Evolutionary conservation across 1,284 basidiomycete genomes (phyloP), one percentile per base, ranked within the genome.

Genomic region (Fistulina hepatica): DNA sequence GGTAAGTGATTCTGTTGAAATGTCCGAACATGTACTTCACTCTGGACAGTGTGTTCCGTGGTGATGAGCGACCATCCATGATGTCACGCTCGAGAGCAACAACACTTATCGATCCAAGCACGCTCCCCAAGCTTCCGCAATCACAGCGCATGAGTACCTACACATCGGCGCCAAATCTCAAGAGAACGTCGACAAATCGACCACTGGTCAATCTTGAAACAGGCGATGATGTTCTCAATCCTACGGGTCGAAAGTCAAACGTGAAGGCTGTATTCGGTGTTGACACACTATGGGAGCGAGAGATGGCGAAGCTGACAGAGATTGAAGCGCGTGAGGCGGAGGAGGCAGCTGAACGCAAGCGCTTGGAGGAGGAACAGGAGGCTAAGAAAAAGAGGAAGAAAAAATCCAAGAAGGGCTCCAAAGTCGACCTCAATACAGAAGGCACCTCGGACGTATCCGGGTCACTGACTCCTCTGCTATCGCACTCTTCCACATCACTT

Each of bases 31-130:
- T n/a, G n/a, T n/a, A 11, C 21, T 28, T 30, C 34, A 20, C 23
- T 32, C 34, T 45, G 25, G 34, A 33, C 15, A 83, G 80, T 33
- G 73, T 78, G 15, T 83, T 83, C 52, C 69, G 57, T 42, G 83
- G 83, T 17, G 83, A 88, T 50, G 67, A 81, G 47, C 68, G 84
- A 36, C 82, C 84, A 11, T 81, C 82, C 6, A 88, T 88, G 84
- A 88, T 88, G 84, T 70, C 73, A 28, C 71, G 84, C 43, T 61
- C 64, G 24, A 72, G 71, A 15, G 57, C 71, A 16, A 78, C 69
- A 47, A 82, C 84, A 0, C 53, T 86, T 35, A 82, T 88, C 48
- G 81, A 86, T 52, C 78, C 81, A 11, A 63, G 69, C 21, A 61
- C 72, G 2, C 61, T 86, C 30, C 64, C 65, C 38, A 52, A 51